Percentiles rank a stretch among this genome's conserved stretches.
Evolutionary conservation across 2,329 filamentous ascomycete species (phyloP).

Genomic region (Claviceps pusilla): DNA sequence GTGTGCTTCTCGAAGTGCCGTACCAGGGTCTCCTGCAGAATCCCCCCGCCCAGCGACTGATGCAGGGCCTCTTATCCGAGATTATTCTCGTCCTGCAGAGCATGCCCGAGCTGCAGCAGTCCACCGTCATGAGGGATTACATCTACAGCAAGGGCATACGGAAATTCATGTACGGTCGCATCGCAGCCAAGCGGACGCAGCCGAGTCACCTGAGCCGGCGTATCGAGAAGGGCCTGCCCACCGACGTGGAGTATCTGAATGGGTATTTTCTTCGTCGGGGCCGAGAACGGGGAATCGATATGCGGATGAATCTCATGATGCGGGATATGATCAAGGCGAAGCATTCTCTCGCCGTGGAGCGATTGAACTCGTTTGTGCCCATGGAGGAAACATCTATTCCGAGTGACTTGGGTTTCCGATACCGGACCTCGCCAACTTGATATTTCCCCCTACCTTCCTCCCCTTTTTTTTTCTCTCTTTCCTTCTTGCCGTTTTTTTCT

Average conservation of each 20-base stretch:
- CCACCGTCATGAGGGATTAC: slow-evolving; percentile 39
- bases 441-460: rapidly evolving
- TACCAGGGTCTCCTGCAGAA: slow-evolving; percentile 61
- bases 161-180: slow-evolving; percentile 33
- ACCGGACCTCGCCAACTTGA: slow-evolving; percentile 7
- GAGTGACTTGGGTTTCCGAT: slow-evolving; percentile 11
- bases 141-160: slow-evolving; percentile 47
- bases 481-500: neutral
- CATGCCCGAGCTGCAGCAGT: slow-evolving; percentile 57
- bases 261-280: slow-evolving; percentile 72
- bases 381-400: slow-evolving; percentile 21
- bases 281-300: slow-evolving; percentile 54
- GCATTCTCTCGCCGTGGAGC: slow-evolving; percentile 21
- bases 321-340: slow-evolving; percentile 61
- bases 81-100: slow-evolving; percentile 54
- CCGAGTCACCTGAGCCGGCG: slow-evolving; percentile 53
- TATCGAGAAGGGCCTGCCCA: slow-evolving; percentile 43
- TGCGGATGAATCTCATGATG: slow-evolving; percentile 58
- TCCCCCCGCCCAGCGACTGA: slow-evolving; percentile 46
- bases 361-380: slow-evolving; percentile 18
- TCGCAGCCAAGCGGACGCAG: slow-evolving; percentile 30
- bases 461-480: too few species aligned
- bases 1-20: slow-evolving; percentile 59
- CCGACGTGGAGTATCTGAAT: slow-evolving; percentile 74
- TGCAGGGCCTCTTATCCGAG: slow-evolving; percentile 60